Percentiles rank a stretch among this genome's conserved stretches.
phyloP scores from a whole-genome alignment of 2,329 filamentous ascomycete species.

The Fusarium sp. region DNA sequence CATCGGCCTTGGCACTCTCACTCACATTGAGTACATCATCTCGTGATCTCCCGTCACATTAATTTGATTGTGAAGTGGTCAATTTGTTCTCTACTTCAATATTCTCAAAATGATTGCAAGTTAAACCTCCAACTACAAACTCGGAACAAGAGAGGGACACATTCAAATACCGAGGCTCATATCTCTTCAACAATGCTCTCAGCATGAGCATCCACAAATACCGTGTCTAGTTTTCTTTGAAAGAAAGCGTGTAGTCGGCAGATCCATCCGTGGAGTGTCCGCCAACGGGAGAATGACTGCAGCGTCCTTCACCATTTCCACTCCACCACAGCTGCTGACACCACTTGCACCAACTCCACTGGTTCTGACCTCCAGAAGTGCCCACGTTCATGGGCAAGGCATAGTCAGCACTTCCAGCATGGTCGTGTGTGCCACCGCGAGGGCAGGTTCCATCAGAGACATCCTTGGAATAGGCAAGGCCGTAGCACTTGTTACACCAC shows the following conservation, averaged over 20 bases:
- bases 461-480: not conserved
- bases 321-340: conserved; percentile 1
- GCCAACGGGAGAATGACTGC: not conserved
- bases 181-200: not conserved
- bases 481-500: not conserved
- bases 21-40: not conserved
- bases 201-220: not conserved
- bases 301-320: not conserved
- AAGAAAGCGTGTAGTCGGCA: not conserved
- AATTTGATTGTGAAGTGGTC: not conserved
- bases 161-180: not conserved
- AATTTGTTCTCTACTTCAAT: not conserved
- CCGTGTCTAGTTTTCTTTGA: not conserved
- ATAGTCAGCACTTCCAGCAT: not conserved
- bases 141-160: not conserved
- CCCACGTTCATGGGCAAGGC: not conserved
- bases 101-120: not conserved
- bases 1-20: not conserved
- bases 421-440: not conserved
- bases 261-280: not conserved
- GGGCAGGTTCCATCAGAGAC: not conserved
- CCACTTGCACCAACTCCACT: not conserved
- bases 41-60: not conserved
- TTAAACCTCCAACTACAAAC: not conserved
- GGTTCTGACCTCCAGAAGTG: not conserved